Evolutionary conservation across 148 eudicot species (phyloP), one percentile per base, ranked within the genome.

Genomic region (Cornus controversa): DNA sequence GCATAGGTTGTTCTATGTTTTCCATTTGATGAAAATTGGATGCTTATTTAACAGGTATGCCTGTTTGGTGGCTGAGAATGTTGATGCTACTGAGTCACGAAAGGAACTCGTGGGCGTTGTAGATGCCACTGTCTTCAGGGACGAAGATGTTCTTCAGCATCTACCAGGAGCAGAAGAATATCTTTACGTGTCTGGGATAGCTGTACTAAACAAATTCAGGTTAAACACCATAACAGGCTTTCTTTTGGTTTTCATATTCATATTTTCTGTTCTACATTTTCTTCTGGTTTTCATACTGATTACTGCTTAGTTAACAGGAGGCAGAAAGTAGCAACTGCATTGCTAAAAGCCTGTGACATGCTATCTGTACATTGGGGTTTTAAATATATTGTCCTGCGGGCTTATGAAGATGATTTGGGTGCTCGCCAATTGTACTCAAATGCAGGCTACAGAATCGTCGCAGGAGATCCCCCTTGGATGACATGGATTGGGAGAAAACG

Each of bases 11-110:
- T n/a, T n/a, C n/a, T n/a, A n/a, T n/a, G n/a, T n/a, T n/a, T n/a
- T n/a, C n/a, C n/a, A n/a, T n/a, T n/a, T n/a, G n/a, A n/a, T n/a
- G n/a, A n/a, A n/a, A n/a, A n/a, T n/a, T n/a, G n/a, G n/a, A n/a
- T n/a, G n/a, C n/a, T n/a, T n/a, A n/a, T n/a, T n/a, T n/a, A 37
- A 75, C 86, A 96, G 99, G 90, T 95, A 95, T 74, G 98, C 97
- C 25, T 95, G 98, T 83, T 85, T 95, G 78, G 99, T 96, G 77
- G 98, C 98, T 27, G 90, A 89, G 20, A 16, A 79, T 69, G 89
- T 0, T 47, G 84, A 77, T 4, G 65, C 71, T 10, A 20, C 68
- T 22, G 77, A 70, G 10, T 70, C 58, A 8, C 58, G 69, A 10
- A 66, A 81, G 13, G 85, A 84, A 67, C 84, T 90, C 37, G 95